These are phyloP conservation scores for Tagetes patula DNA, from an alignment of 129 eudicot species.

Conservation along the genomic window DNA sequence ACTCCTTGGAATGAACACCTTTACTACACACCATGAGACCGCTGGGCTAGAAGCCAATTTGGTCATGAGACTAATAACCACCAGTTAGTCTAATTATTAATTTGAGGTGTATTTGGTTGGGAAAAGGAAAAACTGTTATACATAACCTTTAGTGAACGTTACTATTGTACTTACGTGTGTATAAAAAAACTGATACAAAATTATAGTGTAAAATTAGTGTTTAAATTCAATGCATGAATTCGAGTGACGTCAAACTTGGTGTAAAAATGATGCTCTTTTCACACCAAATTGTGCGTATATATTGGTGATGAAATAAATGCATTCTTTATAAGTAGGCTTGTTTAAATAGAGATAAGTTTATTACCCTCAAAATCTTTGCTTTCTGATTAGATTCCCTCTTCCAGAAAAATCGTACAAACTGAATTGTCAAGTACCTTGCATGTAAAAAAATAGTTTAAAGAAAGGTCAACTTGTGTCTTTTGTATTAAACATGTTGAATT, in stretches of 20 bases:
- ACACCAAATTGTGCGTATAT: neutral
- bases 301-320: neutral
- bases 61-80: no score
- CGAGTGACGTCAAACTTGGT: neutral
- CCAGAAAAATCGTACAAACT: constrained; percentile 98
- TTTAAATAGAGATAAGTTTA: neutral
- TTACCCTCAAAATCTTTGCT: constrained; percentile 97
- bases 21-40: neutral
- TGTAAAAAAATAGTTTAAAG: neutral
- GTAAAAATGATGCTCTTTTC: neutral
- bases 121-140: neutral
- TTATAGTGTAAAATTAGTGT: neutral
- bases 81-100: no score
- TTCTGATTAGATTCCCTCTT: constrained; percentile 96
- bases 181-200: neutral
- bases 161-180: neutral
- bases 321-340: constrained; percentile 6
- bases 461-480: neutral
- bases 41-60: no score
- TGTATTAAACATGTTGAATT: constrained; percentile 1
- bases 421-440: constrained; percentile 86
- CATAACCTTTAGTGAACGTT: neutral
- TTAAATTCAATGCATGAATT: neutral
- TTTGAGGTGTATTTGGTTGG: neutral
- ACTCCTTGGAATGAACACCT: neutral